Evolutionary conservation across 140 eudicot genomes (phyloP).

Genomic region (Ambrosia hybrid): DNA sequence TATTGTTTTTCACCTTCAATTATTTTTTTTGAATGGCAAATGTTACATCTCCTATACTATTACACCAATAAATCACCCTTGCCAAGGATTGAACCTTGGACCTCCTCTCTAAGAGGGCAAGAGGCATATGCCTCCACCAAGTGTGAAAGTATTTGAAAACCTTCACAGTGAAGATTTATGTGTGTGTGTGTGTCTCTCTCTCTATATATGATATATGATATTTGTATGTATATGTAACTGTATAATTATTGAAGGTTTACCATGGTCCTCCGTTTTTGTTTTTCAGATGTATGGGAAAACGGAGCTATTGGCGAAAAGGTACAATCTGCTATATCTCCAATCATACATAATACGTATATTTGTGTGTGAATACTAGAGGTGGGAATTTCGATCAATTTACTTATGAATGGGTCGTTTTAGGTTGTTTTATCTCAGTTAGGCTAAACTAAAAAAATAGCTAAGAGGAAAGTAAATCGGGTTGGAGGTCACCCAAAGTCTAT

Average conservation of each 20-base stretch:
- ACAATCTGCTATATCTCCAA: slow-evolving; percentile 5
- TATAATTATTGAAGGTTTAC: slow-evolving; percentile 9
- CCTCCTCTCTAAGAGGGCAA: too few relatives aligned
- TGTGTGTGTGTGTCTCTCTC: too few relatives aligned
- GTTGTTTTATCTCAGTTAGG: background rate
- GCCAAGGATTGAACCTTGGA: too few relatives aligned
- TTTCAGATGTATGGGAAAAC: slow-evolving; percentile 65
- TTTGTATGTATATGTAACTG: background rate
- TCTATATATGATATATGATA: background rate
- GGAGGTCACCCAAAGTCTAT: background rate
- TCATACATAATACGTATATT: slow-evolving; percentile 14
- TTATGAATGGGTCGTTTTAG: slow-evolving; percentile 2
- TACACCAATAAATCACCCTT: too few relatives aligned
- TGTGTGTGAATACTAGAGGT: slow-evolving; percentile 3
- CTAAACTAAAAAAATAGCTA: background rate
- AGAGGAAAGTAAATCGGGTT: background rate
- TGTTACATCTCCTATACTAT: too few relatives aligned
- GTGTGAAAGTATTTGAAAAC: background rate
- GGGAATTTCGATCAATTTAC: background rate
- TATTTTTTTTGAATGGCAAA: too few relatives aligned
- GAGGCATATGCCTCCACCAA: too few relatives aligned
- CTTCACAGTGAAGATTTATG: background rate
- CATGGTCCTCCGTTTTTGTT: slow-evolving; percentile 14
- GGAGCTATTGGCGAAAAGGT: slow-evolving; percentile 75
- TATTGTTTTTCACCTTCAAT: background rate